Percentiles rank a stretch among this genome's conserved stretches.
Conservation (phyloP, 768 basidiomycete genomes). For the Lentinula sp. region DNA sequence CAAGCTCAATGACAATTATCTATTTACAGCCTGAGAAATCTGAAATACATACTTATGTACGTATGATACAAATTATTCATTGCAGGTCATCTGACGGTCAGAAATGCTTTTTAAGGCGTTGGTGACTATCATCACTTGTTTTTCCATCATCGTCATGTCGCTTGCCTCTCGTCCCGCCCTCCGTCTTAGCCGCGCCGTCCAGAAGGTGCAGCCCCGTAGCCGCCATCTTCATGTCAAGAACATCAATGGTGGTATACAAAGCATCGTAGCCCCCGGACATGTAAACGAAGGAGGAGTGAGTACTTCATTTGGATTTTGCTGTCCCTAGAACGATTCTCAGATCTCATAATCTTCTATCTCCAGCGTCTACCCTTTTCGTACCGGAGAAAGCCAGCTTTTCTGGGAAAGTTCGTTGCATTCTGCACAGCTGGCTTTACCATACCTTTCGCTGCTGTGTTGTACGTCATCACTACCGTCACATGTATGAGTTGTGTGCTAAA, state of each 20-base stretch:
- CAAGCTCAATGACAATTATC: background rate
- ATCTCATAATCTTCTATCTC: background rate
- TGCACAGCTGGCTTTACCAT: conserved; percentile 1
- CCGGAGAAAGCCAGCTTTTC: background rate
- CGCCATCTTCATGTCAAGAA: background rate
- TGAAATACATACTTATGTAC: background rate
- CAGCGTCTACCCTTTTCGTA: conserved; percentile 1
- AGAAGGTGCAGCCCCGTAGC: background rate
- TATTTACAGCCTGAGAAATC: background rate
- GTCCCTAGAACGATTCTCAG: no score
- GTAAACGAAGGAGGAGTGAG: background rate
- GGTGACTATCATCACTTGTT: background rate
- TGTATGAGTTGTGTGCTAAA: background rate
- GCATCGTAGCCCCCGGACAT: background rate
- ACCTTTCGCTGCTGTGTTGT: conserved; percentile 1
- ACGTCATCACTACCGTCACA: background rate
- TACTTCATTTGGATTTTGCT: background rate
- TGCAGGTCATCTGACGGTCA: background rate
- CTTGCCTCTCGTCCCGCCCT: background rate
- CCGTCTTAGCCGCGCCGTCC: background rate
- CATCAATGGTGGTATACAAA: background rate
- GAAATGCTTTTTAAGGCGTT: background rate
- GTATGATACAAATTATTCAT: background rate
- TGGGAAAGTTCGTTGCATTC: background rate
- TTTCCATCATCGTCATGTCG: background rate